Conservation (phyloP, 768 basidiomycete genomes). For the Mycena haematopus region DNA sequence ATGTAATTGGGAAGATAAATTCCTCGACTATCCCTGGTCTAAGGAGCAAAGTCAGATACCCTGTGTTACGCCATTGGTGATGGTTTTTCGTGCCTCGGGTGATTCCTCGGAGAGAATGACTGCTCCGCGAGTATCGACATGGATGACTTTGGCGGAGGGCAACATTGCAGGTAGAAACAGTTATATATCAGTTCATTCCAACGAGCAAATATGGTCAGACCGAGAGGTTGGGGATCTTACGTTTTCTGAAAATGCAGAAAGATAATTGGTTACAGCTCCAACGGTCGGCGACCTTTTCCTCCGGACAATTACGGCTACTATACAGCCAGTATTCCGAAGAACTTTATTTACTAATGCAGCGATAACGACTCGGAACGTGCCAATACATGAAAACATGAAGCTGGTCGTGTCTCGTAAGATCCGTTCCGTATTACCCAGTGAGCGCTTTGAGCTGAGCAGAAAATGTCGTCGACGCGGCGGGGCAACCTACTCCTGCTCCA, state of each 20-base stretch:
- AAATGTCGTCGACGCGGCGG: slow-evolving; percentile 64
- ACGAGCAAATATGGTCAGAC: slow-evolving; percentile 5
- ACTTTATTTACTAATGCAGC: neutral
- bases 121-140: slow-evolving; percentile 94
- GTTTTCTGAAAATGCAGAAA: neutral
- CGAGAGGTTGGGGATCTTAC: slow-evolving; percentile 4
- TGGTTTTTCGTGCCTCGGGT: slow-evolving; percentile 71
- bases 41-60: slow-evolving; percentile 25
- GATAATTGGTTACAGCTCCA: neutral
- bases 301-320: neutral
- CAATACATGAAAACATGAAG: neutral
- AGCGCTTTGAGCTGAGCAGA: neutral
- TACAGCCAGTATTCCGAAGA: neutral
- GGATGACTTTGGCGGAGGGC: slow-evolving; percentile 85
- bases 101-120: slow-evolving; percentile 94
- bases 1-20: slow-evolving; percentile 98
- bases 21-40: slow-evolving; percentile 94
- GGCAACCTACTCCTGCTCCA: slow-evolving; percentile 74
- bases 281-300: no score
- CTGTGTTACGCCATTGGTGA: slow-evolving; percentile 20
- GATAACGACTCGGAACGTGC: neutral
- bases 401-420: neutral
- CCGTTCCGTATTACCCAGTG: neutral
- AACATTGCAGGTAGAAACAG: slow-evolving; percentile 48
- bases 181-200: slow-evolving; percentile 16